These are phyloP conservation scores for Talaromyces sp. DNA, from an alignment of 2,329 filamentous ascomycete genomes.

Conservation along the genomic window DNA sequence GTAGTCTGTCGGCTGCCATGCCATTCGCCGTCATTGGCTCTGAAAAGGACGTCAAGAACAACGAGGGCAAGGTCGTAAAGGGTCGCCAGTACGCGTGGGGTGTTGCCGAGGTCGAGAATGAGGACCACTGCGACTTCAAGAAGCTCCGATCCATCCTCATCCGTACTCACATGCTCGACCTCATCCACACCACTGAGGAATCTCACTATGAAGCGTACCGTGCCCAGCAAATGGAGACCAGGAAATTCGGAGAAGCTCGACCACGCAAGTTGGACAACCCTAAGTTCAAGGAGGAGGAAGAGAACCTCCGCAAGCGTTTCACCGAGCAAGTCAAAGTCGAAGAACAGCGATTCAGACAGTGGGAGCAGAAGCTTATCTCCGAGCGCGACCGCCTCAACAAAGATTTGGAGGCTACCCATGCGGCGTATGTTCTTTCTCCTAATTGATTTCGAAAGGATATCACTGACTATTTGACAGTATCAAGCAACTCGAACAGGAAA, in stretches of 20 bases:
- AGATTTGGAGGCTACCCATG: conserved; percentile 96
- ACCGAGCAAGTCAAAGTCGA: conserved; percentile 99
- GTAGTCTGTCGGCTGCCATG: conserved; percentile 93
- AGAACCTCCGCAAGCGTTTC: conserved; percentile 96
- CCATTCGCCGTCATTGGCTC: conserved; percentile 98
- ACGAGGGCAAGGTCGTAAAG: conserved; percentile 95
- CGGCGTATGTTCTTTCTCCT: conserved; percentile 51
- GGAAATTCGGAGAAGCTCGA: conserved; percentile 97
- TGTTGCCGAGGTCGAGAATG: conserved; percentile 98
- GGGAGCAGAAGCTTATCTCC: conserved; percentile 99
- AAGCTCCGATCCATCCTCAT: conserved; percentile 98
- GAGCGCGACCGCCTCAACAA: conserved; percentile 99
- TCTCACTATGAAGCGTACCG: conserved; percentile 99
- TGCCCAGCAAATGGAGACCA: conserved; percentile 98
- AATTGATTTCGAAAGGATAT: neutral
- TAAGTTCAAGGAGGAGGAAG: conserved; percentile 99
- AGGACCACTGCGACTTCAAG: conserved; percentile 99
- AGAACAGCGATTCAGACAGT: conserved; percentile 97
- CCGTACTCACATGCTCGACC: conserved; percentile 98
- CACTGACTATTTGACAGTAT: conserved; percentile 40
- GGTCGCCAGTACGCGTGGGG: conserved; percentile 99
- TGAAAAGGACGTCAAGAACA: conserved; percentile 97
- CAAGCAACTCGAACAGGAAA: conserved; percentile 69
- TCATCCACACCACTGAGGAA: conserved; percentile 99
- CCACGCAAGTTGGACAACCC: conserved; percentile 98